These are phyloP conservation scores for Blepharisma stoltei DNA, from an alignment of 73 alveolate genomes.

Conservation along the genomic window DNA sequence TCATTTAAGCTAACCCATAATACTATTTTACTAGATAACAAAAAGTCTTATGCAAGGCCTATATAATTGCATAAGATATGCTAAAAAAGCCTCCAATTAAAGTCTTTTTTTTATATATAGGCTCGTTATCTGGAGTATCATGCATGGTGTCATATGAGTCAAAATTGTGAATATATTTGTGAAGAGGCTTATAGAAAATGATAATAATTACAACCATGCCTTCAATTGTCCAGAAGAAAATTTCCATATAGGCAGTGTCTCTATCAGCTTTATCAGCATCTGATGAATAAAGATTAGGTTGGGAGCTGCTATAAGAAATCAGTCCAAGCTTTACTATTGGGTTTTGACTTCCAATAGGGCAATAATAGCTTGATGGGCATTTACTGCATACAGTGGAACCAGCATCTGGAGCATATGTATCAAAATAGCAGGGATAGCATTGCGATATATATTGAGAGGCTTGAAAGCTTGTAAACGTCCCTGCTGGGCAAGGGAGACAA, in stretches of 20 bases:
- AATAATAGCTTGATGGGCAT: neutral
- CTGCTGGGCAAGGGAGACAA: neutral
- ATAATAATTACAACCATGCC: neutral
- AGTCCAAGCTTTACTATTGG: neutral
- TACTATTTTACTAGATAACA: no score
- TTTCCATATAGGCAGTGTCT: neutral
- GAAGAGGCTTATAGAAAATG: neutral
- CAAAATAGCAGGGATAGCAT: neutral
- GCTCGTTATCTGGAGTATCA: neutral
- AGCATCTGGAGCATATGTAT: neutral
- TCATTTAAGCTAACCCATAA: no score
- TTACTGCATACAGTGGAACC: neutral
- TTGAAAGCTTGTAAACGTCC: neutral
- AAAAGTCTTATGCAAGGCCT: no score
- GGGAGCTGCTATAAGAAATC: neutral
- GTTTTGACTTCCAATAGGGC: conserved; percentile 1
- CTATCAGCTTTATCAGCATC: neutral
- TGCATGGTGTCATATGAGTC: neutral
- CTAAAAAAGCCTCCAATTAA: conserved; percentile 12
- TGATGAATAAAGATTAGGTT: neutral
- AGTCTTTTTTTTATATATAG: neutral
- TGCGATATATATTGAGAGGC: neutral
- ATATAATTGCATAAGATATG: no score
- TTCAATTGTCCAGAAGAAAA: neutral
- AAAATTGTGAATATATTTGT: neutral